Evolutionary conservation across 2,329 filamentous ascomycete genomes (phyloP).

Genomic region (Bipolaris sorokiniana): DNA sequence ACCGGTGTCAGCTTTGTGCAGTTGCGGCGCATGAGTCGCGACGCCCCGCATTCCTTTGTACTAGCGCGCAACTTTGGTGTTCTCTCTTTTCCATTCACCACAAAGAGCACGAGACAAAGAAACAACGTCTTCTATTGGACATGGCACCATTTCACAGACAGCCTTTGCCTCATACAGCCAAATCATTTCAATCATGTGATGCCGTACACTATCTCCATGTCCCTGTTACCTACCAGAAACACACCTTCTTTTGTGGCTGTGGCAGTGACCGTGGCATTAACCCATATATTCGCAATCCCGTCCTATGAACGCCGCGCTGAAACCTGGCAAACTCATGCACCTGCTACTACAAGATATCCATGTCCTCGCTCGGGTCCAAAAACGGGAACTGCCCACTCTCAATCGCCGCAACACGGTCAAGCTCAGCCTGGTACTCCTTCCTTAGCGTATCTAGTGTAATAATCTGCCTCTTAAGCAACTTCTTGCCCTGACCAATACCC

Average conservation of each 20-base stretch:
- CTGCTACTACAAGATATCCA: constrained; percentile 45
- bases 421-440: constrained; percentile 85
- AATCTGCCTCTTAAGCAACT: constrained; percentile 69
- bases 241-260: not conserved
- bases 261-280: not conserved
- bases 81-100: not conserved
- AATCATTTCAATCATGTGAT: not conserved
- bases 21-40: constrained; percentile 8
- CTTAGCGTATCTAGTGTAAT: constrained; percentile 85
- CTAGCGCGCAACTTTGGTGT: constrained; percentile 20
- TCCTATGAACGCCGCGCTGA: constrained; percentile 9
- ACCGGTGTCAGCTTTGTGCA: not conserved
- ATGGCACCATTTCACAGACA: not conserved
- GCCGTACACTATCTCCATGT: not conserved
- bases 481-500: constrained; percentile 45
- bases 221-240: not conserved
- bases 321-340: not conserved
- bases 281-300: constrained; percentile 1
- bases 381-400: constrained; percentile 90
- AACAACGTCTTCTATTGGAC: not conserved
- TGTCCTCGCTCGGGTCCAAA: constrained; percentile 47
- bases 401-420: constrained; percentile 87
- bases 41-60: constrained; percentile 11
- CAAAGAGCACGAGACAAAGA: not conserved
- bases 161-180: not conserved